These are phyloP conservation scores for Boletus sp. DNA, from an alignment of 1,284 basidiomycete species.

Conservation along the genomic window DNA sequence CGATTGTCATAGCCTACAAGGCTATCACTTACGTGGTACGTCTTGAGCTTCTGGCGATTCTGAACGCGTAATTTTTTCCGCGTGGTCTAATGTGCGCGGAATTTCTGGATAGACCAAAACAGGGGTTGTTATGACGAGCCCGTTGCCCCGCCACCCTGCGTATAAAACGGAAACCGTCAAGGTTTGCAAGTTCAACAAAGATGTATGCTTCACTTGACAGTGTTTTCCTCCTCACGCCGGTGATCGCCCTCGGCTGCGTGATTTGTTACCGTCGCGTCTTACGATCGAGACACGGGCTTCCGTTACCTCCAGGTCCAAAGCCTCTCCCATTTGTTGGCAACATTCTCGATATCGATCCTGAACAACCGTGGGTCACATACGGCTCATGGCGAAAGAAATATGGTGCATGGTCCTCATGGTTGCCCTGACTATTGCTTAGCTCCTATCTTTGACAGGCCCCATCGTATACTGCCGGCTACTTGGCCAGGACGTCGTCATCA, in stretches of 20 bases:
- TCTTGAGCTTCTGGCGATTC: conserved; percentile 13
- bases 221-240: conserved; percentile 8
- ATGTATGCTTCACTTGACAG: conserved; percentile 18
- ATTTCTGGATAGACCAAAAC: conserved; percentile 11
- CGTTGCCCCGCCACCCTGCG: conserved; percentile 3
- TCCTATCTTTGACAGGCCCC: conserved; percentile 19
- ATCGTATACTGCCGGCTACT: conserved; percentile 28
- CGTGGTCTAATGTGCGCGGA: conserved; percentile 4
- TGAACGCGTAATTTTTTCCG: conserved; percentile 11
- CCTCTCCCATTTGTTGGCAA: conserved; percentile 39
- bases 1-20: conserved; percentile 23
- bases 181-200: neutral
- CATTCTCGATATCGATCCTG: conserved; percentile 41
- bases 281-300: conserved; percentile 11
- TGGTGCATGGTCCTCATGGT: conserved; percentile 10
- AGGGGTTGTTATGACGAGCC: conserved; percentile 14
- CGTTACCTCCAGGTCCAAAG: conserved; percentile 35
- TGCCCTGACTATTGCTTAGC: neutral
- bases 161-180: conserved; percentile 22
- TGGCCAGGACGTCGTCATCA: conserved; percentile 26
- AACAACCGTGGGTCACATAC: conserved; percentile 40
- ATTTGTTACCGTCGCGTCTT: conserved; percentile 7
- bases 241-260: conserved; percentile 17
- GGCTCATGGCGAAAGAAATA: conserved; percentile 29
- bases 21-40: conserved; percentile 30